Evolutionary conservation across 805 yeast genomes (phyloP).

Genomic region (Ogataea parapolymorpha): DNA sequence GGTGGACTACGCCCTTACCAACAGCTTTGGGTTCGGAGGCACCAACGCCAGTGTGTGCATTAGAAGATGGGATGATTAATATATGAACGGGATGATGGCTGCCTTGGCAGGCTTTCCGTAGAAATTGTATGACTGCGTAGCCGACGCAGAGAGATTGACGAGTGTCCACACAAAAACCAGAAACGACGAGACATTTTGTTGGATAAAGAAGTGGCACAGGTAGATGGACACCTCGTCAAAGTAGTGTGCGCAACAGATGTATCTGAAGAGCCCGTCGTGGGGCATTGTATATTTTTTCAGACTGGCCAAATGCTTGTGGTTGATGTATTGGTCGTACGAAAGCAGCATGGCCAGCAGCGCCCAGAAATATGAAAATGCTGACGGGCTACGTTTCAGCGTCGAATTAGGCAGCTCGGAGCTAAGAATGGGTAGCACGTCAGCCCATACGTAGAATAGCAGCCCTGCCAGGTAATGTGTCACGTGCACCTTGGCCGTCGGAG

Average conservation of each 20-base stretch:
- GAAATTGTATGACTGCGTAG: constrained; percentile 48
- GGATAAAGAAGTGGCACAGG: constrained; percentile 25
- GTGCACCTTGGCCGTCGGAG: constrained; percentile 52
- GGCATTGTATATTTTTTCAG: constrained; percentile 60
- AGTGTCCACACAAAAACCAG: constrained; percentile 37
- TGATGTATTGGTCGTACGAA: constrained; percentile 45
- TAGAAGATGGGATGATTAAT: constrained; percentile 25
- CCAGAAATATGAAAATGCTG: background rate
- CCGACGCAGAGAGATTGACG: constrained; percentile 52
- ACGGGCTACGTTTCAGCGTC: background rate
- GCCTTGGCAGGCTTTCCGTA: constrained; percentile 33
- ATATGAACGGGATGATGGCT: constrained; percentile 32
- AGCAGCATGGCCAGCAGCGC: constrained; percentile 30
- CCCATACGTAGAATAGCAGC: constrained; percentile 49
- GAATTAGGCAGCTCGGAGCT: constrained; percentile 14
- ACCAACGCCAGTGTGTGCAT: constrained; percentile 77
- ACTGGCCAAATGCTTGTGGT: constrained; percentile 48
- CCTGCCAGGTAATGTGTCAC: constrained; percentile 67
- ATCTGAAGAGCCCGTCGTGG: constrained; percentile 43
- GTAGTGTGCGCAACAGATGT: constrained; percentile 65
- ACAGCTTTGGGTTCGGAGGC: constrained; percentile 98
- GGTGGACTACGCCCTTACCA: constrained; percentile 65
- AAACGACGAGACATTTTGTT: constrained; percentile 19
- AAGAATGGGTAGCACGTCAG: constrained; percentile 37
- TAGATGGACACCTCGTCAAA: constrained; percentile 63